A percentile compares a stretch with the other conserved stretches of the same genome.
Evolutionary conservation across 192 early-diverging fungal species (phyloP).

Genomic region (Borealophlyctis nickersoniae): DNA sequence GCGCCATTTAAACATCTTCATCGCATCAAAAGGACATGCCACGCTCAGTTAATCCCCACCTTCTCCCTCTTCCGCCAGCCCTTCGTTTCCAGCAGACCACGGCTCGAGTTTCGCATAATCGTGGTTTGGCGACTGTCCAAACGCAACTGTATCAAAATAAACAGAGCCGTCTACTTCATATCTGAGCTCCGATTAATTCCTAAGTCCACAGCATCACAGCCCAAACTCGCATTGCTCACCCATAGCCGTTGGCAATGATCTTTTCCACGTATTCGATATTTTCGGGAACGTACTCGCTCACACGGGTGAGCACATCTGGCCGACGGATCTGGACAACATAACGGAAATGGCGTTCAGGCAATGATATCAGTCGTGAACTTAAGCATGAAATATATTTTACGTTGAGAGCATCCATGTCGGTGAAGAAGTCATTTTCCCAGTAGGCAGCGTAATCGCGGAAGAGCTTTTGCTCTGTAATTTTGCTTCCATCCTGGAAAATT

Average conservation of each 20-base stretch:
- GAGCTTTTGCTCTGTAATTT: constrained; percentile 84
- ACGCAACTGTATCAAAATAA: constrained; percentile 88
- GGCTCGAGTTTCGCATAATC: constrained; percentile 94
- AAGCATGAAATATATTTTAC: no score
- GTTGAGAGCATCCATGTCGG: constrained; percentile 89
- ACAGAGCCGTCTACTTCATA: constrained; percentile 90
- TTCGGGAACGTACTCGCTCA: constrained; percentile 95
- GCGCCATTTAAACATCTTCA: no score
- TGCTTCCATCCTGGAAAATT: constrained; percentile 41
- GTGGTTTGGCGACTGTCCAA: constrained; percentile 78
- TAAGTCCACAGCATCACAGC: neutral
- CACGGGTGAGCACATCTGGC: constrained; percentile 87
- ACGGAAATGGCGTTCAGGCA: no score
- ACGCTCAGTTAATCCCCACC: constrained; percentile 21
- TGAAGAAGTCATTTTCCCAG: constrained; percentile 93
- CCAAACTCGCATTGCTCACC: constrained; percentile 27
- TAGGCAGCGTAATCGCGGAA: constrained; percentile 88
- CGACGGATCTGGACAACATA: constrained; percentile 54
- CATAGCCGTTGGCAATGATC: constrained; percentile 95
- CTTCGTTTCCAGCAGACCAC: constrained; percentile 75
- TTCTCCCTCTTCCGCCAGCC: constrained; percentile 86
- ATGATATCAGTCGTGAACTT: no score
- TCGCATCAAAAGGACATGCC: no score
- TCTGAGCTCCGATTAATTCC: constrained; percentile 11
- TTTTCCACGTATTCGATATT: constrained; percentile 85